Evolutionary conservation across 345 rosid species (phyloP), one percentile per base, ranked within the genome.

Genomic region (Raphanus raphanistrum): DNA sequence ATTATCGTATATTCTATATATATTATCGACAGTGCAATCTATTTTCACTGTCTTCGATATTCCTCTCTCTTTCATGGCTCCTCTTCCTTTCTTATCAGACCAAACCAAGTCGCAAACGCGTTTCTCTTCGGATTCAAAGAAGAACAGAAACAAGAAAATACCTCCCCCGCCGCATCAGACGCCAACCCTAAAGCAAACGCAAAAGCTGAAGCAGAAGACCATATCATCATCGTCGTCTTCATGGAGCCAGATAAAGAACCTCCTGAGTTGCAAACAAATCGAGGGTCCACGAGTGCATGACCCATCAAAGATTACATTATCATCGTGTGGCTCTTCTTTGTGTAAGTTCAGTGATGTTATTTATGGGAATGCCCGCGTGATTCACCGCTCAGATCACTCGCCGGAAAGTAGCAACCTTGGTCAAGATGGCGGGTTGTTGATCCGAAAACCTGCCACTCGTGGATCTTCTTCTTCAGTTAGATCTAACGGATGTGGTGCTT

Each of bases 201-300:
- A 71, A 36, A 78, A 78, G 61, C 80, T 68, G 28, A 81, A 82
- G 74, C 78, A 77, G 25, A 88, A 87, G 73, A 86, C 84, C 2
- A 27, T 36, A 66, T 6, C 61, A 72, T 17, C 71, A 12, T 52
- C 63, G 6, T 55, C 73, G 0, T 75, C 79, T 0, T 84, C 85
- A 58, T 94, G 98, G 98, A 88, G 84, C 85, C 97, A 94, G 62
- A 80, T 94, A 88, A 94, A 92, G 90, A 90, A 90, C 85, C 81
- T 94, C 21, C 84, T 94, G 41, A 87, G 86, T 43, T 94, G 97
- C 89, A 94, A 92, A 75, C 94, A 90, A 80, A 73, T 94, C 58
- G 92, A 94, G 77, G 87, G 85, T 4, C 77, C 93, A 32, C 76
- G 76, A 41, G 91, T 94, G 27, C 93, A 86, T 77, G 91, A 90